Percentiles rank a stretch among this genome's conserved stretches.
phyloP scores from a whole-genome alignment of 2,329 filamentous ascomycete species.

The Trichoderma atrobrunneum region DNA sequence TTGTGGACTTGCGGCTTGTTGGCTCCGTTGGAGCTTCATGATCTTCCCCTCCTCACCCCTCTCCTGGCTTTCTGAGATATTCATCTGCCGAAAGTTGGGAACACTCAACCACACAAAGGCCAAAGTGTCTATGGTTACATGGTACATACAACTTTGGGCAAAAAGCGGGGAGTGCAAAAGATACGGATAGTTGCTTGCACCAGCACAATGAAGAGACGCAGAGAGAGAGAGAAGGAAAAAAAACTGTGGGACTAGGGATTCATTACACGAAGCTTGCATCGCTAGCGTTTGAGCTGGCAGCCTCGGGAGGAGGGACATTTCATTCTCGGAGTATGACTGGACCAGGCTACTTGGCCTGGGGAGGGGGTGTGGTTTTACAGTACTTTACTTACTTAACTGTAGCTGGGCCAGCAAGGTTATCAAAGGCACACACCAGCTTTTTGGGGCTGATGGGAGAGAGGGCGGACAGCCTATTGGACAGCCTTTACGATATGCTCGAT shows the following conservation, averaged over 20 bases:
- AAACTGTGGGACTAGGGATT: background rate
- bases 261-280: background rate
- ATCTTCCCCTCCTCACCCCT: background rate
- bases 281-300: background rate
- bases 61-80: background rate
- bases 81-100: background rate
- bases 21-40: background rate
- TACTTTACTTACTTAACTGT: too few relatives aligned
- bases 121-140: background rate
- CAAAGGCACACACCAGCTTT: background rate
- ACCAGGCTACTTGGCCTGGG: background rate
- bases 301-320: background rate
- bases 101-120: background rate
- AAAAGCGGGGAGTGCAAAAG: background rate
- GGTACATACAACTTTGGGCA: background rate
- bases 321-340: background rate
- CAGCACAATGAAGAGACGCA: background rate
- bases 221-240: background rate
- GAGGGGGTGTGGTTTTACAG: background rate
- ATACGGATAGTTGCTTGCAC: too few relatives aligned
- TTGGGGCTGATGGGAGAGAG: background rate
- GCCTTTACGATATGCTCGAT: background rate
- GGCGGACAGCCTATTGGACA: background rate
- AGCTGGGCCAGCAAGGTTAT: background rate
- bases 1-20: background rate